These are phyloP conservation scores for Ceratobasidium sp. DNA, from an alignment of 1,284 basidiomycete genomes.

Conservation along the genomic window DNA sequence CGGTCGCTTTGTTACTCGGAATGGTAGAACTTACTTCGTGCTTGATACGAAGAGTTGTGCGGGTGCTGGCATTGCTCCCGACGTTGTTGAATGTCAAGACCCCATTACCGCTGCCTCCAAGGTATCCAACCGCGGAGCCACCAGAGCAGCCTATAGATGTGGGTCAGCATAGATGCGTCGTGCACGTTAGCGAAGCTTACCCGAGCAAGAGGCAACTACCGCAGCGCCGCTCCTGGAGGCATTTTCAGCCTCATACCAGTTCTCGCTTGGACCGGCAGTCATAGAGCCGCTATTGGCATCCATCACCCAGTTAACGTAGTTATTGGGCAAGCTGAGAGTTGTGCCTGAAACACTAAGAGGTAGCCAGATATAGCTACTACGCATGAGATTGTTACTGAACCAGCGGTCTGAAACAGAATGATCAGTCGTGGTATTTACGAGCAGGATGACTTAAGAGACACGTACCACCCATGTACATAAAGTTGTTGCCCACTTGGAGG, in stretches of 20 bases:
- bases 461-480: slow-evolving; percentile 43
- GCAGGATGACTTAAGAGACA: not conserved
- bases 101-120: slow-evolving; percentile 38
- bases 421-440: not conserved
- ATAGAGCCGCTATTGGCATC: slow-evolving; percentile 38
- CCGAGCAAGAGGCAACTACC: slow-evolving; percentile 1
- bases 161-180: not conserved
- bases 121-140: slow-evolving; percentile 35
- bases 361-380: slow-evolving; percentile 41
- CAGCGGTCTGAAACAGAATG: slow-evolving; percentile 38
- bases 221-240: slow-evolving; percentile 31
- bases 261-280: slow-evolving; percentile 40
- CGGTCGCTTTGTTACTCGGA: not conserved
- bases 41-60: slow-evolving; percentile 42
- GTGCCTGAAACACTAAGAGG: slow-evolving; percentile 41
- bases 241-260: slow-evolving; percentile 40
- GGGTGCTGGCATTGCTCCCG: slow-evolving; percentile 35
- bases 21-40: slow-evolving; percentile 19
- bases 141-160: slow-evolving; percentile 40
- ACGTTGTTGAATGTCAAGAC: slow-evolving; percentile 37
- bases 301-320: slow-evolving; percentile 43
- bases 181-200: not conserved
- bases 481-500: slow-evolving; percentile 41
- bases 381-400: slow-evolving; percentile 42
- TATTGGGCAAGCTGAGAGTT: slow-evolving; percentile 39